Conservation (phyloP, 129 eudicot genomes). For the Oenanthe sinensis region DNA sequence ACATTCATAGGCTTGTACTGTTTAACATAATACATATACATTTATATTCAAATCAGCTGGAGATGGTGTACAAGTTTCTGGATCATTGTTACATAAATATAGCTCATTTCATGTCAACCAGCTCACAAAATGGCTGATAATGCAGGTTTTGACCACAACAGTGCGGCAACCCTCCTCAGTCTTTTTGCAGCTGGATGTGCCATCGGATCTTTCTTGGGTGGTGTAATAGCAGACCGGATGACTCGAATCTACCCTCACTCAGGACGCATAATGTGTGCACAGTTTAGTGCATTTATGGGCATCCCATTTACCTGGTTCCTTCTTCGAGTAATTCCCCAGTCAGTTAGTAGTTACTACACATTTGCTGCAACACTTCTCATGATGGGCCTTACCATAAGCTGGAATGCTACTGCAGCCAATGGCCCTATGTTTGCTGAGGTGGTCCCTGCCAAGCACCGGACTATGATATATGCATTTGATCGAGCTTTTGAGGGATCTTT, state of each 20-base stretch:
- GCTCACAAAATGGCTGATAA: neutral
- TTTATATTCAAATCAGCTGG: neutral
- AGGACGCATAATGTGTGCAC: slow-evolving; percentile 89
- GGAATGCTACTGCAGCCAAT: slow-evolving; percentile 81
- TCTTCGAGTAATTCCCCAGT: slow-evolving; percentile 60
- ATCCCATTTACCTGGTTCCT: slow-evolving; percentile 21
- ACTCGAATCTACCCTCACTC: slow-evolving; percentile 68
- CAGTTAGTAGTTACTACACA: slow-evolving; percentile 46
- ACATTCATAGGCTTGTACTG: neutral
- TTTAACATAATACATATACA: neutral
- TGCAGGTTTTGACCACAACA: slow-evolving; percentile 85
- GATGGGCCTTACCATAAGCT: slow-evolving; percentile 91
- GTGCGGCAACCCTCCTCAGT: slow-evolving; percentile 69
- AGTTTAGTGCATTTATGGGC: slow-evolving; percentile 86
- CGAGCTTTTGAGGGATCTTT: slow-evolving; percentile 88
- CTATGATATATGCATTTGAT: slow-evolving; percentile 95
- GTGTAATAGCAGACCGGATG: slow-evolving; percentile 66
- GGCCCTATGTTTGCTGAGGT: slow-evolving; percentile 98
- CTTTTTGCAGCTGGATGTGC: slow-evolving; percentile 80
- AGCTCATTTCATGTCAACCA: neutral
- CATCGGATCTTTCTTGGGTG: slow-evolving; percentile 70
- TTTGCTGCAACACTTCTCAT: slow-evolving; percentile 60
- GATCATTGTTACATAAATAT: neutral
- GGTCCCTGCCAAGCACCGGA: slow-evolving; percentile 81
- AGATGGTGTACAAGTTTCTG: neutral